Evolutionary conservation across 495 filamentous ascomycete species (phyloP), one percentile per base, ranked within the genome.

Genomic region (Penicillium turbatum): DNA sequence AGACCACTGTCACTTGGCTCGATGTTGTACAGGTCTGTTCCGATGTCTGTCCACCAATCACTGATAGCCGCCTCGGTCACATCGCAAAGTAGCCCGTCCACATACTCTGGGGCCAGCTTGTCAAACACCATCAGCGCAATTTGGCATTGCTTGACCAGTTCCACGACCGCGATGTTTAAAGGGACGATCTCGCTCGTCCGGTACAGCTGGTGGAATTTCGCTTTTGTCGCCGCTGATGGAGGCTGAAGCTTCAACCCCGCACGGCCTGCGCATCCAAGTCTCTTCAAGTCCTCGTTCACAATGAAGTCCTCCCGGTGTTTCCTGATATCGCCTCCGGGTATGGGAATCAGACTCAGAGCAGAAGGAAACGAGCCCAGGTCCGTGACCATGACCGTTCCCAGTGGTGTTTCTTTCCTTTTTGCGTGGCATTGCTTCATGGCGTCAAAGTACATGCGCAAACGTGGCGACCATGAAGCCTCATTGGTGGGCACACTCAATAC

Each of bases 1-100:
- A 98, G 72, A 27, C 91, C 88, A 11, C 91, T 92, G 68, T 98
- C 95, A 17, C 84, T 87, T 2, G 93, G 95, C 68, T 97, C 95
- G 17, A 89, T 77, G 51, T 89, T 95, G 71, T 91, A 96, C 54
- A 89, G 80, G 41, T 97, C 91, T 0, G 86, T 86, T 4, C 95
- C 93, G 38, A 97, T 86, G 59, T 97, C 90, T 2, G 86, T 84
- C 93, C 93, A 98, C 93, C 95, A 98, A 68, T 96, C 88, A 57
- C 84, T 86, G 61, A 98, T 84, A 3, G 91, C 89, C 52, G 79
- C 84, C 62, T 98, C 93, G 0, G 93, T 98, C 13, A 92, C 73
- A 72, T 98, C 93, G 62, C 93, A 98, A 11, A 98, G 79, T 27
- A 96, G 68, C 1, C 93, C 93, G 65, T 98, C 93, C 24, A 89